A percentile compares a stretch with the other conserved stretches of the same genome.
These are phyloP conservation scores for Domatiomyces globalis DNA, from an alignment of 2,329 filamentous ascomycete species.

Conservation along the genomic window DNA sequence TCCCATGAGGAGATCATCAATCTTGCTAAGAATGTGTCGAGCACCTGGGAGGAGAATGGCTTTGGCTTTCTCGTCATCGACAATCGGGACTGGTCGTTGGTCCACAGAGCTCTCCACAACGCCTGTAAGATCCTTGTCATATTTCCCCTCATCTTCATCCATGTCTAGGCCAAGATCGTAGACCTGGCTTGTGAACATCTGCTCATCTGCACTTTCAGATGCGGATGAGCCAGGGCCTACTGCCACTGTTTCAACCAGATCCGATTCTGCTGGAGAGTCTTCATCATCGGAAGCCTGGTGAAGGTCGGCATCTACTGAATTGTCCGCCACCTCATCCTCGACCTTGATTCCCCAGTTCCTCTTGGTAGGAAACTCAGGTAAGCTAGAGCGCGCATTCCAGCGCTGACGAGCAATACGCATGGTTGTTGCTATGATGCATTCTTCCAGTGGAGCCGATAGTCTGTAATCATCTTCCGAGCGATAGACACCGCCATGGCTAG, in stretches of 20 bases:
- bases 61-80: slow-evolving; percentile 56
- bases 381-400: slow-evolving; percentile 22
- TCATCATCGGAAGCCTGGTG: slow-evolving; percentile 1
- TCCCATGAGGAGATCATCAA: slow-evolving; percentile 56
- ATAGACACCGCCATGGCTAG: not conserved
- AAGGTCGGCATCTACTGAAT: not conserved
- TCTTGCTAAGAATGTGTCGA: slow-evolving; percentile 52
- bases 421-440: slow-evolving; percentile 53
- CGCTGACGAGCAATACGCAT: slow-evolving; percentile 53
- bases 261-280: not conserved
- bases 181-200: slow-evolving; percentile 8
- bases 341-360: not conserved
- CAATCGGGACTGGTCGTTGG: slow-evolving; percentile 41
- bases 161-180: slow-evolving; percentile 3
- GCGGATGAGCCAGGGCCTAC: not conserved
- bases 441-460: slow-evolving; percentile 38
- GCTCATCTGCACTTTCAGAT: slow-evolving; percentile 1
- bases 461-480: slow-evolving; percentile 1
- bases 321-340: not conserved
- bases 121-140: slow-evolving; percentile 8
- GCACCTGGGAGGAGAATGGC: slow-evolving; percentile 52
- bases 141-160: slow-evolving; percentile 11
- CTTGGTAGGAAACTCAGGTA: not conserved
- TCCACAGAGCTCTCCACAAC: not conserved
- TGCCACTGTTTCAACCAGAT: not conserved